Percentiles rank a stretch among this genome's conserved stretches.
These are phyloP conservation scores for Nemania serpens DNA, from an alignment of 2,329 filamentous ascomycete genomes.

Conservation along the genomic window DNA sequence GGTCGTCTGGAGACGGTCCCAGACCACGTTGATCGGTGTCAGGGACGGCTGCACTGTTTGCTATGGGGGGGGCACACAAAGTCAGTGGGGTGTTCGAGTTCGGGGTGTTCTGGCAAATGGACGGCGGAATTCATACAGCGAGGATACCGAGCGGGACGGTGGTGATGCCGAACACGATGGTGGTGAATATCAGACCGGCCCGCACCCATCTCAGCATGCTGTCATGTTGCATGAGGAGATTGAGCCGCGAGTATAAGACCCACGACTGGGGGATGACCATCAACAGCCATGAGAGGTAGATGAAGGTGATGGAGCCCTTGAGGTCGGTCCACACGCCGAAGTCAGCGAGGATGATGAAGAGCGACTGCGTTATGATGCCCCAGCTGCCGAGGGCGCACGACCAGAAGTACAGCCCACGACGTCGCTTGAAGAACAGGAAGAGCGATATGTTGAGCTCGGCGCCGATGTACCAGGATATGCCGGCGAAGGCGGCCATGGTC, in stretches of 20 bases:
- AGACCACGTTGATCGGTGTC: slow-evolving; percentile 32
- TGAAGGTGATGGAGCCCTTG: slow-evolving; percentile 35
- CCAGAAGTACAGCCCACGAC: slow-evolving; percentile 44
- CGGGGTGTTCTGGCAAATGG: too few species aligned
- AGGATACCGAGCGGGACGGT: slow-evolving; percentile 39
- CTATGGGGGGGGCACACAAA: slow-evolving; percentile 6
- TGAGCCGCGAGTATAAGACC: slow-evolving; percentile 41
- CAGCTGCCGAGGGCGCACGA: slow-evolving; percentile 37
- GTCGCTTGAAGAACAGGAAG: slow-evolving; percentile 40
- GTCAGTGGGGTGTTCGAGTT: slow-evolving; percentile 6
- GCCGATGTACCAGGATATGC: slow-evolving; percentile 44
- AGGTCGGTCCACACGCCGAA: slow-evolving; percentile 37
- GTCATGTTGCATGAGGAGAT: slow-evolving; percentile 37
- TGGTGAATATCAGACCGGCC: slow-evolving; percentile 35
- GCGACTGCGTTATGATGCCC: slow-evolving; percentile 39
- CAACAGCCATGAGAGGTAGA: slow-evolving; percentile 40
- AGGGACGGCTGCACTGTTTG: slow-evolving; percentile 38
- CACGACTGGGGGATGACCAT: slow-evolving; percentile 43
- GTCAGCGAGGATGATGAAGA: slow-evolving; percentile 42
- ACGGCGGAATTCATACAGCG: slow-evolving; percentile 30
- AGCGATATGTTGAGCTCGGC: slow-evolving; percentile 40
- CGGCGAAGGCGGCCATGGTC: slow-evolving; percentile 45
- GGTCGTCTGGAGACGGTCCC: slow-evolving; percentile 41
- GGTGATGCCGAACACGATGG: slow-evolving; percentile 37
- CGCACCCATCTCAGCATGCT: slow-evolving; percentile 33